Evolutionary conservation across 176 grass and related monocot genomes (phyloP).

Genomic region (Eremochloa ophiuroides): DNA sequence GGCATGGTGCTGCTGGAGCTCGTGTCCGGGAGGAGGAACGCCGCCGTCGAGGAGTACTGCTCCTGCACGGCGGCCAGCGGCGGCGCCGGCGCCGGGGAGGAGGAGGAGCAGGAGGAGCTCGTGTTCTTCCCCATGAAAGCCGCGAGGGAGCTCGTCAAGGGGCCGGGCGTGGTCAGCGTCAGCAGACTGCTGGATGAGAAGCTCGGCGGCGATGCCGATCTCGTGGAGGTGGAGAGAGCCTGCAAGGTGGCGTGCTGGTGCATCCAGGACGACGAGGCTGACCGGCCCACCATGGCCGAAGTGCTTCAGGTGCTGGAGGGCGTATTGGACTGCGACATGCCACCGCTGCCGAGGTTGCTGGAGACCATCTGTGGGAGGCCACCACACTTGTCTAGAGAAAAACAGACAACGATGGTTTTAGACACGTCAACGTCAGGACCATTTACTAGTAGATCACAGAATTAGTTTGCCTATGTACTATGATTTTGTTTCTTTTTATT

Average conservation of each 20-base stretch:
- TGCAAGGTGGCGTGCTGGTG: constrained; percentile 56
- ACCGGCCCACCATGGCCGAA: constrained; percentile 40
- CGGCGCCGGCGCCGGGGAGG: not conserved
- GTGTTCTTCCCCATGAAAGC: constrained; percentile 20
- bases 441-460: not conserved
- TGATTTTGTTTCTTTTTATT: not conserved
- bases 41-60: not conserved
- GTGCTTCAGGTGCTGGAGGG: constrained; percentile 44
- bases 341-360: constrained; percentile 34
- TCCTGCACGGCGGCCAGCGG: too few relatives aligned
- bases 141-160: constrained; percentile 14
- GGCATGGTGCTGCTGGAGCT: constrained; percentile 53
- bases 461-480: not conserved
- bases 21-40: constrained; percentile 30
- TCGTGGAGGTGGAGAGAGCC: constrained; percentile 30
- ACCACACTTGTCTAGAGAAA: not conserved
- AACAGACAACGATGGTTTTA: not conserved
- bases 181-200: constrained; percentile 26
- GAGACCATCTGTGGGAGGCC: not conserved
- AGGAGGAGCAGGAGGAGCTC: not conserved
- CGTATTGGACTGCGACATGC: constrained; percentile 20
- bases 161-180: constrained; percentile 22
- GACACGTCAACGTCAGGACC: not conserved
- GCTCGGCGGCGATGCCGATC: not conserved
- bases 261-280: constrained; percentile 46